These are phyloP conservation scores for Coelastrella sp. DNA, from an alignment of 139 green algal species.

Conservation along the genomic window DNA sequence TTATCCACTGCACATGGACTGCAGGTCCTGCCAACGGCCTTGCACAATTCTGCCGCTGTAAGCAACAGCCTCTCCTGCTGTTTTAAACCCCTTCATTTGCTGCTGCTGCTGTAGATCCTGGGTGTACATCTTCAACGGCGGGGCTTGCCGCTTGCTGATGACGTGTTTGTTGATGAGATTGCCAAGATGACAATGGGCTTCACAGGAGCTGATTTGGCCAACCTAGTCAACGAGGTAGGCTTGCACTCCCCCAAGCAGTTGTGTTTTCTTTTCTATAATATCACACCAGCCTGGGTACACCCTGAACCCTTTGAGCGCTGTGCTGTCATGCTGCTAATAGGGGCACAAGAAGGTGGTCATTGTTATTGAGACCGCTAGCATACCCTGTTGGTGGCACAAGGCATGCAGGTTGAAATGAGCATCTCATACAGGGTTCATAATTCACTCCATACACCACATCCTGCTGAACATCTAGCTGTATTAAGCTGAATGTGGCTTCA, in stretches of 20 bases:
- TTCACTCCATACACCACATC: too few species aligned
- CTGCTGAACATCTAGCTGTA: too few species aligned
- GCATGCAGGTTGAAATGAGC: too few species aligned
- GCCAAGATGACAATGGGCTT: constrained; percentile 76
- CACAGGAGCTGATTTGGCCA: constrained; percentile 83
- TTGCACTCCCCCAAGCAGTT: not conserved
- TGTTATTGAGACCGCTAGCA: too few species aligned
- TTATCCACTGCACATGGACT: not conserved
- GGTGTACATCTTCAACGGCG: constrained; percentile 72
- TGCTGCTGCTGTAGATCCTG: constrained; percentile 19
- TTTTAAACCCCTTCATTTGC: not conserved
- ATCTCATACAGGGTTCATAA: too few species aligned
- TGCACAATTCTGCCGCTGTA: not conserved
- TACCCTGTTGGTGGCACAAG: too few species aligned
- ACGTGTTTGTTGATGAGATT: constrained; percentile 53
- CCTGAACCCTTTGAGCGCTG: too few species aligned
- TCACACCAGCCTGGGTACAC: too few species aligned
- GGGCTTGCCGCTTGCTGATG: constrained; percentile 62
- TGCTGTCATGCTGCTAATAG: too few species aligned
- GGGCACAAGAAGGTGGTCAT: too few species aligned
- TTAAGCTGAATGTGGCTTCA: too few species aligned
- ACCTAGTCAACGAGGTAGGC: constrained; percentile 70
- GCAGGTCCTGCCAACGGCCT: not conserved
- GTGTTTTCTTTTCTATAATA: too few species aligned
- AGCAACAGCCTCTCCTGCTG: not conserved